Base-by-base conservation (phyloP, 2,329 filamentous ascomycete species). In the Beauveria australis region DNA sequence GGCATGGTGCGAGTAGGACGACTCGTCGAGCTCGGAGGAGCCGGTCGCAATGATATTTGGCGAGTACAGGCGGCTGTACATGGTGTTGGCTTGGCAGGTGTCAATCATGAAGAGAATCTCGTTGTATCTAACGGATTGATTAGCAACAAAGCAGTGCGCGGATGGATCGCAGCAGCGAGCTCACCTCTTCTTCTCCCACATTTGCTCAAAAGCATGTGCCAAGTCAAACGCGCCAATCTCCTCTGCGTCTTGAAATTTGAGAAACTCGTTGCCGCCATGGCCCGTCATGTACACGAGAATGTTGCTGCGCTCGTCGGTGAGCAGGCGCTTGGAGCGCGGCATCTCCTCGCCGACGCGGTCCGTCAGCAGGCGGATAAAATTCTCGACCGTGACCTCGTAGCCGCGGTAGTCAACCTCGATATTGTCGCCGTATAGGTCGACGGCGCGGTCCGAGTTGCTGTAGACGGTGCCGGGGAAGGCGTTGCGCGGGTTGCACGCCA, bases 101-200 rank as follows among this genome's bases (percentile, higher is more conserved):
- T 99, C 94, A 75, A 99, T 99, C 94, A 99, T 99, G 80, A 99
- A 99, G 61, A 99, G 84, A 67, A 99, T 87, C 75, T 99, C 94
- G 73, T 97, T 91, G 75, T 97, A 99, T 72, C 88, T 89, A 65
- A 22, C 8, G 47, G 52, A 9, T 3, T 18, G 14, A 22, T 57
- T 8, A 57, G 19, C 3, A 48, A 37, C 4, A 19, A 26, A 5
- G 9, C 22, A 5, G 40, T 26, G 26, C 51, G 16, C 16, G 22
- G 5, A 22, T 12, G 26, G 12, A 19, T 22, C 16, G 41, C 26
- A 24, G n/a, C 37, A 2, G 1, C 8, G n/a, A 26, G 18, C 53
- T 22, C 10, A 87, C 79, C 94, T 88, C 79, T 95, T 95, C 85
- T 99, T 99, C 81, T 99, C 94, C 90, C 92, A 97, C 94, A 99